A percentile compares a stretch with the other conserved stretches of the same genome.
phyloP scores from a whole-genome alignment of 2,329 filamentous ascomycete species.

The Lasiodiplodia sp. region DNA sequence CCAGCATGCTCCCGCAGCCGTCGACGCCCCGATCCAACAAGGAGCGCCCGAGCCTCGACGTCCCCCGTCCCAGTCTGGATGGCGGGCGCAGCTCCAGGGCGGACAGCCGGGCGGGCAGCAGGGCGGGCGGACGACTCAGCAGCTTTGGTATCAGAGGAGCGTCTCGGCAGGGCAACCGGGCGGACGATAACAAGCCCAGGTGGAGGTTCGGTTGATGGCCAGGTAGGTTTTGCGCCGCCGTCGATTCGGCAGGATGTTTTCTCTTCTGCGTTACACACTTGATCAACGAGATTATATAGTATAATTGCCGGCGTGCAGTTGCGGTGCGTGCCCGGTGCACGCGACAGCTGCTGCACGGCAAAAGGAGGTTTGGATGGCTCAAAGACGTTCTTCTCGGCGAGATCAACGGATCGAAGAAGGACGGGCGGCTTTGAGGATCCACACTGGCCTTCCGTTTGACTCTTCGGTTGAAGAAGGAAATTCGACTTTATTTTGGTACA shows the following conservation, averaged over 20 bases:
- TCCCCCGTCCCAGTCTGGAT: slow-evolving; percentile 24
- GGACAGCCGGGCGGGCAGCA: slow-evolving; percentile 27
- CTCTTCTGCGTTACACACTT: background rate
- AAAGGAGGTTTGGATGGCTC: slow-evolving; percentile 10
- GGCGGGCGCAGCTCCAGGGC: slow-evolving; percentile 18
- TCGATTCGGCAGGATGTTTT: background rate
- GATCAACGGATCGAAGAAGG: background rate
- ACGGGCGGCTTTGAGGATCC: slow-evolving; percentile 3
- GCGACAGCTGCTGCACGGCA: background rate
- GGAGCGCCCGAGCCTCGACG: slow-evolving; percentile 12
- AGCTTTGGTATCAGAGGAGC: slow-evolving; percentile 1
- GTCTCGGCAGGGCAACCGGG: slow-evolving; percentile 13
- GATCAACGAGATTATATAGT: slow-evolving; percentile 3
- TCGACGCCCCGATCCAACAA: slow-evolving; percentile 2
- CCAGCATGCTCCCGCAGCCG: slow-evolving; percentile 28
- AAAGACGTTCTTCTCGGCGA: slow-evolving; percentile 11
- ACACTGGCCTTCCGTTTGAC: slow-evolving; percentile 12
- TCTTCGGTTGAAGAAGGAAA: slow-evolving; percentile 5
- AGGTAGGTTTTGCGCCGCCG: slow-evolving; percentile 11
- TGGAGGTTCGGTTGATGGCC: slow-evolving; percentile 4
- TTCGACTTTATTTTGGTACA: slow-evolving; percentile 2
- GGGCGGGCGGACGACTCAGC: slow-evolving; percentile 24
- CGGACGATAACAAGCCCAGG: slow-evolving; percentile 14
- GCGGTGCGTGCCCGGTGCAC: slow-evolving; percentile 11
- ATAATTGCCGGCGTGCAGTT: slow-evolving; percentile 13